Base-by-base conservation (phyloP, 2,329 filamentous ascomycete genomes). In the Talaromyces sp. region DNA sequence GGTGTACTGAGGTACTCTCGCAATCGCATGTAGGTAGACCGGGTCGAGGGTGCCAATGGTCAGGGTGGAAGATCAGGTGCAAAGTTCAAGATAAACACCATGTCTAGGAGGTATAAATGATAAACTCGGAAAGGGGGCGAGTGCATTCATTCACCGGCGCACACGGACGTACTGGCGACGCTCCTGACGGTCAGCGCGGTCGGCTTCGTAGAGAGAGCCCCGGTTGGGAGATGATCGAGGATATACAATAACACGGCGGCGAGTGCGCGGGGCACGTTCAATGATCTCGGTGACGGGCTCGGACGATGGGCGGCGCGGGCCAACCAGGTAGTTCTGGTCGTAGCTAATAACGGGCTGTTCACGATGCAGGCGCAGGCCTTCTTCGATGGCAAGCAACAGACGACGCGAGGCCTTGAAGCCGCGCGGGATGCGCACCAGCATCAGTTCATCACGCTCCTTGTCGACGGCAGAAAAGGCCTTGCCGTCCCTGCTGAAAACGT, bases 311-410 rank as follows among this genome's bases (percentile, higher is more conserved):
- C 64, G 68, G 14, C 72, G 72, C 54, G 71, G 65, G 29, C 64
- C 31, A n/a, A 72, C 60, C 19, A 62, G 65, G 64, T 72, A 70
- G n/a, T 68, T 73, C 8, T 60, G 66, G 58, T 74, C 72, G 64
- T 73, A 74, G 67, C 69, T 73, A 62, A 69, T 65, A 51, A 68
- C 63, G 14, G 66, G 69, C 24, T 63, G 59, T 19, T 60, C 54
- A 50, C 64, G 65, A 35, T 60, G 68, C 21, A 74, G 64, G 19
- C 62, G 65, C 54, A 80, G 64, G 6, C 78, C 78, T 12, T 72
- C 68, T 57, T 79, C 77, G 26, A 80, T 67, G 2, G 78, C 78
- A 8, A 72, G 70, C 10, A 80, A 68, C 17, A 81, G 68, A 19
- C 67, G 69, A 17, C 70, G 70, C 50, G 76, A 70, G 7, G 70